phyloP scores from a whole-genome alignment of 1,284 basidiomycete genomes.

The Leccinum fallax region DNA sequence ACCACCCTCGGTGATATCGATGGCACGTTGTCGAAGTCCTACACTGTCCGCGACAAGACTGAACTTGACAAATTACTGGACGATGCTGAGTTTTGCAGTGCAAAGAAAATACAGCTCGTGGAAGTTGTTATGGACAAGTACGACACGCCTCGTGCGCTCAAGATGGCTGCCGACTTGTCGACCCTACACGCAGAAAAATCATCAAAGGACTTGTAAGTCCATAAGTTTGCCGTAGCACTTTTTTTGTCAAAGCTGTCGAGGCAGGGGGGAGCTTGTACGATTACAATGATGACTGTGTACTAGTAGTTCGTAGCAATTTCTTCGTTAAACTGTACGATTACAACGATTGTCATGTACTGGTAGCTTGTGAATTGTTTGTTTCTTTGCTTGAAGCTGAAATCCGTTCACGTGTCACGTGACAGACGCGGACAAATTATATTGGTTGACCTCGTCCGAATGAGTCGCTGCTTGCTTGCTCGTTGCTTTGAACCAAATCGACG shows the following conservation, averaged over 20 bases:
- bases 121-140: slow-evolving; percentile 76
- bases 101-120: slow-evolving; percentile 73
- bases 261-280: slow-evolving; percentile 5
- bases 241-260: not conserved
- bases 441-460: slow-evolving; percentile 9
- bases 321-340: not conserved
- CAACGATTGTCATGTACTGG: too few species aligned
- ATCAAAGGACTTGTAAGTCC: slow-evolving; percentile 18
- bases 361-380: too few species aligned
- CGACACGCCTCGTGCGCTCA: slow-evolving; percentile 72
- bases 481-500: not conserved
- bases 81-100: slow-evolving; percentile 56
- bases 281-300: not conserved
- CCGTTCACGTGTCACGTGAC: slow-evolving; percentile 29
- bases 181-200: slow-evolving; percentile 21
- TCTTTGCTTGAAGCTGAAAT: not conserved
- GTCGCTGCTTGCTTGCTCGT: not conserved
- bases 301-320: slow-evolving; percentile 5
- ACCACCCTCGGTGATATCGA: slow-evolving; percentile 57
- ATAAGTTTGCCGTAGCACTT: not conserved
- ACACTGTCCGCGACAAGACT: slow-evolving; percentile 62
- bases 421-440: slow-evolving; percentile 22
- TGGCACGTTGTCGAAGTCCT: slow-evolving; percentile 62
- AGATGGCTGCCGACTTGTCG: slow-evolving; percentile 51
- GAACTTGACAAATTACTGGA: slow-evolving; percentile 68